Base-by-base conservation (phyloP, 257 asterid genomes). In the Jacaranda mimosifolia region DNA sequence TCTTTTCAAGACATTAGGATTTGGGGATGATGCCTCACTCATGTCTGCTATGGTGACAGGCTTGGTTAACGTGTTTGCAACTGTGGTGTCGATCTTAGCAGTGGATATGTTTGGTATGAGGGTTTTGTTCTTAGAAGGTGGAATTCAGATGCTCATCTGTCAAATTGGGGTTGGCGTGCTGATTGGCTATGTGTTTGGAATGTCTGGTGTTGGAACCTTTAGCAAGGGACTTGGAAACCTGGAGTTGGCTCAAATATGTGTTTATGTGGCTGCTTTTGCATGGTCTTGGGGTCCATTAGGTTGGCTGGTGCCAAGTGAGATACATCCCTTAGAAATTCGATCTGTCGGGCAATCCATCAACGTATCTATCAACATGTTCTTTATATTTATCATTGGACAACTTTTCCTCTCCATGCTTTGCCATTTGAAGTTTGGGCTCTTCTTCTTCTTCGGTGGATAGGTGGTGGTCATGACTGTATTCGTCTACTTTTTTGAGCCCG, bases 221-320 rank as follows among this genome's bases (percentile, higher is more conserved):
- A 73, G 73, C 66, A 81, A 73, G 39, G 53, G 66, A 3, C 48
- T 68, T 1, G 94, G 94, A 0, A 52, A 87, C 19, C 14, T 81
- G 0, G 83, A 88, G 0, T 48, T 89, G 15, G 68, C 70, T 10
- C 72, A 87, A 18, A 89, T 89, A 13, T 87, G 94, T 55, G 8
- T 83, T 0, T 87, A 84, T 9, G 95, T 90, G 36, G 84, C 90
- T 2, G 92, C 89, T 0, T 90, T 87, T 43, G 91, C 91, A 4
- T 87, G 91, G 92, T 87, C 91, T 2, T 90, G 95, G 95, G 92
- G 95, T 0, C 95, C 95, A 13, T 57, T 90, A 58, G 92, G 95
- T 14, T 90, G 92, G 94, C 35, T 86, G 73, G 94, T 90, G 0
- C 94, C 94, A 0, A 86, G 91, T 63, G 91, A 90, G 67, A 84